Conservation (phyloP, 2,329 filamentous ascomycete genomes). For the Pseudopithomyces maydicus region DNA sequence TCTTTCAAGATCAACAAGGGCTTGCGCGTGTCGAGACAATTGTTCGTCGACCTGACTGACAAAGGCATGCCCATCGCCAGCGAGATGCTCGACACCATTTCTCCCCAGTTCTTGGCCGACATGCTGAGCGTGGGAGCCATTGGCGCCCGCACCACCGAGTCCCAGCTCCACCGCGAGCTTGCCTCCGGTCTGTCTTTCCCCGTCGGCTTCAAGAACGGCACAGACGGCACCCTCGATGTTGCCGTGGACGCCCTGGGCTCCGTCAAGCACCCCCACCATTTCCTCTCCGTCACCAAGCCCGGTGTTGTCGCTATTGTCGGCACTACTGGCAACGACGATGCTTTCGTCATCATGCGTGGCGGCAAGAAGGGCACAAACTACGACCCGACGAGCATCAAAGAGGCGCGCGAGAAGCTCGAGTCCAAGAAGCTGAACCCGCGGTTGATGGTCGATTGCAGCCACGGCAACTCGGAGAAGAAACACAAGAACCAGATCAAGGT, state of each 20-base stretch:
- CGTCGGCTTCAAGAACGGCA: conserved; percentile 99
- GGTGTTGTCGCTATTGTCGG: conserved; percentile 94
- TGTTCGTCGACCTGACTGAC: conserved; percentile 90
- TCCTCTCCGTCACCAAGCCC: conserved; percentile 95
- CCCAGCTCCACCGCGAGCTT: conserved; percentile 91
- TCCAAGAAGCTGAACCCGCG: conserved; percentile 76
- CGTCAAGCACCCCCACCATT: conserved; percentile 90
- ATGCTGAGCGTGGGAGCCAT: conserved; percentile 89
- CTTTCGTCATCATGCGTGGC: conserved; percentile 93
- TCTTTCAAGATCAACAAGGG: conserved; percentile 99
- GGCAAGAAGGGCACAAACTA: conserved; percentile 95
- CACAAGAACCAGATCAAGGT: conserved; percentile 98
- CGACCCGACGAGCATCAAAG: conserved; percentile 80
- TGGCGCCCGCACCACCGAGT: conserved; percentile 95
- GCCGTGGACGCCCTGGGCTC: conserved; percentile 96
- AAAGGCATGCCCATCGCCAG: conserved; percentile 95
- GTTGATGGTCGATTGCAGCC: conserved; percentile 97
- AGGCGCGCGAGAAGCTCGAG: conserved; percentile 77
- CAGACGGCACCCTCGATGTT: conserved; percentile 85
- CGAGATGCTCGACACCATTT: conserved; percentile 98
- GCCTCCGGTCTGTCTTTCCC: conserved; percentile 95
- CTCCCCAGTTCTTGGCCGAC: conserved; percentile 94
- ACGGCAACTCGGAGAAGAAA: conserved; percentile 94
- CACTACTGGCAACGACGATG: conserved; percentile 93
- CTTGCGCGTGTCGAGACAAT: conserved; percentile 79